Conservation (phyloP, 2,329 filamentous ascomycete species). For the Dothidotthia symphoricarpi region DNA sequence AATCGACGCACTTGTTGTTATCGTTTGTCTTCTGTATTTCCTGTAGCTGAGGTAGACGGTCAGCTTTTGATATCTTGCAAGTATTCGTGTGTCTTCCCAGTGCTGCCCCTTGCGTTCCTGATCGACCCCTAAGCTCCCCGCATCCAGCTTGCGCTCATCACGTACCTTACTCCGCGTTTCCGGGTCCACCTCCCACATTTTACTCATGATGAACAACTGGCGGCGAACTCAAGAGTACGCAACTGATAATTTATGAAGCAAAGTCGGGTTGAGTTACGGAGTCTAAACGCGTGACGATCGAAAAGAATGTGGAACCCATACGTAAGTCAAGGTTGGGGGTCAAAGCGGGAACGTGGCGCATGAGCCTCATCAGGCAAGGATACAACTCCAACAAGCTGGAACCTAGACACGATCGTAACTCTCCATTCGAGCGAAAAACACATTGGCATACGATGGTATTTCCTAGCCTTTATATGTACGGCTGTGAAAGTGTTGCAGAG, state of each 20-base stretch:
- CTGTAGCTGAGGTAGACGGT: constrained; percentile 62
- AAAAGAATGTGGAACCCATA: constrained; percentile 6
- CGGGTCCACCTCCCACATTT: constrained; percentile 99
- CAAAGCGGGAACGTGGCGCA: not conserved
- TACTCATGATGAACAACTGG: constrained; percentile 49
- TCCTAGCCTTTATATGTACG: too few species aligned
- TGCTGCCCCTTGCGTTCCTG: not conserved
- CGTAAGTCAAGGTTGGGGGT: constrained; percentile 7
- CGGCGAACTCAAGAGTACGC: constrained; percentile 5
- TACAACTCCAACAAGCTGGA: too few species aligned
- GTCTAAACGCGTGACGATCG: constrained; percentile 2
- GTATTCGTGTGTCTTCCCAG: not conserved
- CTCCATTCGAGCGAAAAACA: too few species aligned
- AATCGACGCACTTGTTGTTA: constrained; percentile 93
- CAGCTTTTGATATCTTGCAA: constrained; percentile 8
- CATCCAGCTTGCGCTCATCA: not conserved
- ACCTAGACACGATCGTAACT: too few species aligned
- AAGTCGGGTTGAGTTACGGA: constrained; percentile 2
- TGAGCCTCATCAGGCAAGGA: constrained; percentile 6
- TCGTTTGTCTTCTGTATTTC: constrained; percentile 86
- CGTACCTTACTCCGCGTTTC: constrained; percentile 91
- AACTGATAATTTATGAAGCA: not conserved
- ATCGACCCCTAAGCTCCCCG: constrained; percentile 9
- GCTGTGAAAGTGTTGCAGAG: too few species aligned
- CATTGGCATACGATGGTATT: too few species aligned